These are phyloP conservation scores for Beta vulgaris DNA, from an alignment of 148 eudicot species.

Conservation along the genomic window DNA sequence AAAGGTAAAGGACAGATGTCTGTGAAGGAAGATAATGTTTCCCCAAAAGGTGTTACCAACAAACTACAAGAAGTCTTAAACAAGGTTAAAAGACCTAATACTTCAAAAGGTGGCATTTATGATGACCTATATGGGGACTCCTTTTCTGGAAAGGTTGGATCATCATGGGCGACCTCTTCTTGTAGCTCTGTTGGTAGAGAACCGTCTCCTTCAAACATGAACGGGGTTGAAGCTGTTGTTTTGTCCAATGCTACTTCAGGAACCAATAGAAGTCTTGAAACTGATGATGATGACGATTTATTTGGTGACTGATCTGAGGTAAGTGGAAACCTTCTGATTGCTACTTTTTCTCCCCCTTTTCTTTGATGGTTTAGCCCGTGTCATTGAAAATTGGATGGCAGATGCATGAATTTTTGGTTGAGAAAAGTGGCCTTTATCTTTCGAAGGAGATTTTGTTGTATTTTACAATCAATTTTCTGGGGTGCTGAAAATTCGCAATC, in stretches of 20 bases:
- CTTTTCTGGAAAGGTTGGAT: conserved; percentile 63
- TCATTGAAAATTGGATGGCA: background rate
- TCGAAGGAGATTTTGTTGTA: conserved; percentile 2
- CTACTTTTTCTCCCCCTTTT: no score
- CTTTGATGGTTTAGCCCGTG: conserved; percentile 4
- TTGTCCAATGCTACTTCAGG: conserved; percentile 26
- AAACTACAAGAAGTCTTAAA: conserved; percentile 72
- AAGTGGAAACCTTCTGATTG: background rate
- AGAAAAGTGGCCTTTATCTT: background rate
- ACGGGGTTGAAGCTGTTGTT: conserved; percentile 28
- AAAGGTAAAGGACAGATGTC: conserved; percentile 60
- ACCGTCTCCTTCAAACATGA: conserved; percentile 32
- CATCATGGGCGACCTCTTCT: conserved; percentile 80
- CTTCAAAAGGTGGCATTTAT: conserved; percentile 64
- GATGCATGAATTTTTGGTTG: background rate
- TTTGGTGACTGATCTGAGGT: conserved; percentile 64
- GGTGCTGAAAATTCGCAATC: background rate
- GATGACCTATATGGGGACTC: conserved; percentile 87
- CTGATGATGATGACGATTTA: conserved; percentile 68
- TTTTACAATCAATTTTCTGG: background rate
- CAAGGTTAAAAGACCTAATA: conserved; percentile 65
- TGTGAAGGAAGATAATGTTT: conserved; percentile 46
- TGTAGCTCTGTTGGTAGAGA: conserved; percentile 33
- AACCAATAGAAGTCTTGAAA: conserved; percentile 22
- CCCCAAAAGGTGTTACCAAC: conserved; percentile 74